Conservation (phyloP, 2,329 filamentous ascomycete genomes). For the Colletotrichum siamense region DNA sequence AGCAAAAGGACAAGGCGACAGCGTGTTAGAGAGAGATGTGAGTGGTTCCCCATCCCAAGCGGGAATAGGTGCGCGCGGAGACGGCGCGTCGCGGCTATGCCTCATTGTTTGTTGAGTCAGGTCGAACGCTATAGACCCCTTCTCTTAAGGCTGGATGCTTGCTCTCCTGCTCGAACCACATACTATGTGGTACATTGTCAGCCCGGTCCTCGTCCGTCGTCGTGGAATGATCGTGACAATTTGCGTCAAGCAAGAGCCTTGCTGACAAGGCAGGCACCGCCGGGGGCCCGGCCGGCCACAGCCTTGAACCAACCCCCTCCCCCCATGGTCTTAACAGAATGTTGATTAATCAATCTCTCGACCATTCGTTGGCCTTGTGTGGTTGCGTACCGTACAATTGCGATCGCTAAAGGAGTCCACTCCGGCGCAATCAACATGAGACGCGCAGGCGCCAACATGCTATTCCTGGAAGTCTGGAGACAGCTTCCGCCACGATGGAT, state of each 20-base stretch:
- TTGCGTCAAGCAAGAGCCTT: neutral
- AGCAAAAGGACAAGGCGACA: neutral
- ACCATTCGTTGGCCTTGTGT: neutral
- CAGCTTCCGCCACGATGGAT: neutral
- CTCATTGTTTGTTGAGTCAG: slow-evolving; percentile 18
- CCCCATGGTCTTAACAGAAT: neutral
- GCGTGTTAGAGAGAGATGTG: neutral
- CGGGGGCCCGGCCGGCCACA: neutral
- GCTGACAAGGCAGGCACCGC: neutral
- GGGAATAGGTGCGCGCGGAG: neutral
- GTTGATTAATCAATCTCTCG: neutral
- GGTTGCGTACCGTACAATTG: neutral
- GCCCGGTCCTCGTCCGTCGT: neutral
- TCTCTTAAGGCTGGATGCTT: neutral
- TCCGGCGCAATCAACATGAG: slow-evolving; percentile 84
- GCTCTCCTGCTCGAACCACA: neutral
- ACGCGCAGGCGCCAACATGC: slow-evolving; percentile 4
- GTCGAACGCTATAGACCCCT: neutral
- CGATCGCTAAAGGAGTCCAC: slow-evolving; percentile 58
- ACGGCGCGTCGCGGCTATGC: slow-evolving; percentile 7
- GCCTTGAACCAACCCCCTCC: neutral
- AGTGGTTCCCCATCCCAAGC: neutral
- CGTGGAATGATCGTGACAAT: neutral
- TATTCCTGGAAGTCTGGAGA: slow-evolving; percentile 10
- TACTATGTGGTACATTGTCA: neutral